Conservation (phyloP, 352 stramenopile genomes). For the Phytophthora chlamydospora region DNA sequence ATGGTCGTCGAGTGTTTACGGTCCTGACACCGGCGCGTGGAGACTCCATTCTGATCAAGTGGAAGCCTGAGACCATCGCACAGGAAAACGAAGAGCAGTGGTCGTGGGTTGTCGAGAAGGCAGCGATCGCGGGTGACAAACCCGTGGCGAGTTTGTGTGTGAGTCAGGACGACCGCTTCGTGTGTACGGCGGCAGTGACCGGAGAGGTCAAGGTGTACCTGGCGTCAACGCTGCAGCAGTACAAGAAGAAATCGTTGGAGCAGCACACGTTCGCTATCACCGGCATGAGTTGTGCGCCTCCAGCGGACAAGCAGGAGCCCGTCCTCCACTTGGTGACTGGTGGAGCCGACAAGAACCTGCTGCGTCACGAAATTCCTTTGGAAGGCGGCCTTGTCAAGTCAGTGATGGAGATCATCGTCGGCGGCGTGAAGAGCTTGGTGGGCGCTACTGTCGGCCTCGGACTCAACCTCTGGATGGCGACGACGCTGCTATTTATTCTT, state of each 20-base stretch:
- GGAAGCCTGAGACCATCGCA: constrained; percentile 68
- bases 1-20: constrained; percentile 71
- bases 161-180: constrained; percentile 73
- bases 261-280: constrained; percentile 87
- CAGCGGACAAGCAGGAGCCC: constrained; percentile 38
- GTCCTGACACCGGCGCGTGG: constrained; percentile 76
- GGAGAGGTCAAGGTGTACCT: constrained; percentile 77
- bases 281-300: constrained; percentile 72
- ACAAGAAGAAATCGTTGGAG: constrained; percentile 57
- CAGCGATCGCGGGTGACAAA: constrained; percentile 66
- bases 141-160: constrained; percentile 82
- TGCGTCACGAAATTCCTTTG: constrained; percentile 68
- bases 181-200: constrained; percentile 73
- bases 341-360: constrained; percentile 75
- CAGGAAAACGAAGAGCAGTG: constrained; percentile 78
- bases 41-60: constrained; percentile 84
- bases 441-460: constrained; percentile 45
- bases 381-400: constrained; percentile 64
- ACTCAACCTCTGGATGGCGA: constrained; percentile 54
- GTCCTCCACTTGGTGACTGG: constrained; percentile 68
- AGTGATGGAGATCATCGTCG: constrained; percentile 38
- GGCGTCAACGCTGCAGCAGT: constrained; percentile 49
- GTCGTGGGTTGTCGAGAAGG: constrained; percentile 63
- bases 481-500: constrained; percentile 69
- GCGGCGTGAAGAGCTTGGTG: constrained; percentile 38